A percentile compares a stretch with the other conserved stretches of the same genome.
These are phyloP conservation scores for Coriolopsis trogii DNA, from an alignment of 1,284 basidiomycete genomes.

Conservation along the genomic window DNA sequence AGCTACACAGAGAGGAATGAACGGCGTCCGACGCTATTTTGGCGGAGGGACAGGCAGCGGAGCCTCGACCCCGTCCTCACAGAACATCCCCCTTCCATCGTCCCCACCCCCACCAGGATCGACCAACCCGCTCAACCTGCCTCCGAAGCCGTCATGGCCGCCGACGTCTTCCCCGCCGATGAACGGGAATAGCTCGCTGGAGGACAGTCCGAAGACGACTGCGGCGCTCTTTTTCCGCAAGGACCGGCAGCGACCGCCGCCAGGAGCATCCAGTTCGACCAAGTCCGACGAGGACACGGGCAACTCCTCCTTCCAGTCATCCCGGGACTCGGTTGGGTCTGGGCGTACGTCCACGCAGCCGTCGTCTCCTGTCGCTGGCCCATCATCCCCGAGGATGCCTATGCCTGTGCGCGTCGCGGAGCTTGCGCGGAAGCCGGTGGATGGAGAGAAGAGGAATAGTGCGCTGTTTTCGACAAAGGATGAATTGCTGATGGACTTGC, in stretches of 20 bases:
- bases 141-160: constrained; percentile 49
- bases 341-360: constrained; percentile 34
- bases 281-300: constrained; percentile 30
- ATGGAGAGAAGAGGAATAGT: constrained; percentile 44
- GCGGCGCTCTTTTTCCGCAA: constrained; percentile 57
- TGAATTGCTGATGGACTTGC: constrained; percentile 79
- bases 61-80: constrained; percentile 27
- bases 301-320: constrained; percentile 32
- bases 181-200: constrained; percentile 32
- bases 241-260: constrained; percentile 43
- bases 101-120: constrained; percentile 24
- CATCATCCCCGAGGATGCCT: constrained; percentile 40
- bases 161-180: constrained; percentile 35
- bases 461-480: constrained; percentile 60
- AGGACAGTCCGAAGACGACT: constrained; percentile 39
- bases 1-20: constrained; percentile 45
- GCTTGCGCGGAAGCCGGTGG: constrained; percentile 37
- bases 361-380: constrained; percentile 44
- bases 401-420: constrained; percentile 33
- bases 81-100: constrained; percentile 23
- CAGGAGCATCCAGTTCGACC: constrained; percentile 15
- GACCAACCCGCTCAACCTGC: constrained; percentile 31
- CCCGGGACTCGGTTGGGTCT: constrained; percentile 29
- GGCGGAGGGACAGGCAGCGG: constrained; percentile 40
- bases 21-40: constrained; percentile 73